Conservation (phyloP, 1,139 yeast genomes). For the Candida dubliniensis region DNA sequence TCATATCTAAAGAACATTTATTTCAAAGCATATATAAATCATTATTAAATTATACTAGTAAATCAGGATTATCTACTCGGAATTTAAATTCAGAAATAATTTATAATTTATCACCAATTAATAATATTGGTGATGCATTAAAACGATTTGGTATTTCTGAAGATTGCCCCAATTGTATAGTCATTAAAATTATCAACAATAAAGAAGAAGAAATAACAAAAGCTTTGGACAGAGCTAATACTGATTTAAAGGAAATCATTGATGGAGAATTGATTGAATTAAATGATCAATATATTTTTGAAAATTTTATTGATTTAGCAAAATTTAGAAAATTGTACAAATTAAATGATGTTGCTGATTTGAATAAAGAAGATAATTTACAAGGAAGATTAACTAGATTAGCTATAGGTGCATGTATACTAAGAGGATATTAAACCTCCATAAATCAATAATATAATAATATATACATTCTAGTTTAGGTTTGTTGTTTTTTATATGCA, state of each 20-base stretch:
- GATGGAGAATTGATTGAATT: constrained; percentile 15
- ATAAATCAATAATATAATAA: background rate
- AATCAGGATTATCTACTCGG: constrained; percentile 34
- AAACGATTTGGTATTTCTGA: constrained; percentile 43
- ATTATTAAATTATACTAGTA: constrained; percentile 26
- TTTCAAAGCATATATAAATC: constrained; percentile 36
- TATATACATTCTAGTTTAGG: background rate
- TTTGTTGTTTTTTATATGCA: constrained; percentile 11
- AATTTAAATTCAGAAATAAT: constrained; percentile 45
- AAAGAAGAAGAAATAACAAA: constrained; percentile 4
- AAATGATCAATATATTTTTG: constrained; percentile 25
- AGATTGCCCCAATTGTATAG: constrained; percentile 27
- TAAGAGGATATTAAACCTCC: constrained; percentile 31
- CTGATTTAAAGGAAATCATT: constrained; percentile 12
- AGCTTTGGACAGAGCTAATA: background rate
- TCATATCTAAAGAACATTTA: constrained; percentile 40
- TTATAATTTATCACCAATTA: constrained; percentile 42
- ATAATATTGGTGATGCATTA: constrained; percentile 46
- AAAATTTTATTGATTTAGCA: constrained; percentile 24
- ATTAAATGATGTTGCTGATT: constrained; percentile 33
- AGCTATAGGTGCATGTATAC: constrained; percentile 40
- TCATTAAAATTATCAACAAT: constrained; percentile 27
- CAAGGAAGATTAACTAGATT: constrained; percentile 34
- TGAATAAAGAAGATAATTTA: constrained; percentile 14
- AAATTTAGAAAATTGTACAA: constrained; percentile 42